Evolutionary conservation across 208 protist species (phyloP).

Genomic region (Trypanosoma congolense): DNA sequence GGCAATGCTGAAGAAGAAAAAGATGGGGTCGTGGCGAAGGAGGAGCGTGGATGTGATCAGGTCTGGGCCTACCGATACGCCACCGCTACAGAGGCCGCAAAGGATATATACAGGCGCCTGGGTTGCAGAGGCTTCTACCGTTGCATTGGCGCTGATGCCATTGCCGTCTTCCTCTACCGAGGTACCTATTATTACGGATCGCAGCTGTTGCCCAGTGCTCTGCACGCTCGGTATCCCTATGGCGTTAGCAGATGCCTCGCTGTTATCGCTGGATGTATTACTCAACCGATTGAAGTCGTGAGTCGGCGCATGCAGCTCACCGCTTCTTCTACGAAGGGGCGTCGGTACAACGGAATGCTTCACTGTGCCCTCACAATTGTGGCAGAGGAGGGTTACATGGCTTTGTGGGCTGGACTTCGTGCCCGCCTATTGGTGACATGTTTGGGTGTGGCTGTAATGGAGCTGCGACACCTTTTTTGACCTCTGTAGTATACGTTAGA

Average conservation of each 20-base stretch:
- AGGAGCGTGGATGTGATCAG: slow-evolving; percentile 1
- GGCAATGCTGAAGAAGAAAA: not conserved
- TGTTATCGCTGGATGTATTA: slow-evolving; percentile 49
- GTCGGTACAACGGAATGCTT: slow-evolving; percentile 42
- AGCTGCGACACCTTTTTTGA: slow-evolving; percentile 21
- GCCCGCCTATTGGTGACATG: slow-evolving; percentile 25
- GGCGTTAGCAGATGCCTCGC: slow-evolving; percentile 45
- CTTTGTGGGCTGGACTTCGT: slow-evolving; percentile 57
- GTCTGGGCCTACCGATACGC: slow-evolving; percentile 63
- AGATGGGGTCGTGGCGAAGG: not conserved
- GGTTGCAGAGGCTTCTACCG: slow-evolving; percentile 74
- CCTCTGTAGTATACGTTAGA: not conserved
- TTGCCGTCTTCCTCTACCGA: slow-evolving; percentile 32
- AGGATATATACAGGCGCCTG: slow-evolving; percentile 39
- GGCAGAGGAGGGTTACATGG: slow-evolving; percentile 62
- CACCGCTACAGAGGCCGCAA: slow-evolving; percentile 42
- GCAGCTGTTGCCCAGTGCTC: slow-evolving; percentile 19
- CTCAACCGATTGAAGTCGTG: slow-evolving; percentile 79
- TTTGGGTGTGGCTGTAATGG: slow-evolving; percentile 21
- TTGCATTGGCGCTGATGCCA: slow-evolving; percentile 48
- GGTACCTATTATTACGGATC: not conserved
- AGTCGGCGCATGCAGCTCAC: slow-evolving; percentile 70
- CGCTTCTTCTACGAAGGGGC: slow-evolving; percentile 32
- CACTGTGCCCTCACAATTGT: slow-evolving; percentile 71
- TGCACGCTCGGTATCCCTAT: slow-evolving; percentile 50